Conservation (phyloP, 208 protist genomes). For the Trypanosoma platydactyli region DNA sequence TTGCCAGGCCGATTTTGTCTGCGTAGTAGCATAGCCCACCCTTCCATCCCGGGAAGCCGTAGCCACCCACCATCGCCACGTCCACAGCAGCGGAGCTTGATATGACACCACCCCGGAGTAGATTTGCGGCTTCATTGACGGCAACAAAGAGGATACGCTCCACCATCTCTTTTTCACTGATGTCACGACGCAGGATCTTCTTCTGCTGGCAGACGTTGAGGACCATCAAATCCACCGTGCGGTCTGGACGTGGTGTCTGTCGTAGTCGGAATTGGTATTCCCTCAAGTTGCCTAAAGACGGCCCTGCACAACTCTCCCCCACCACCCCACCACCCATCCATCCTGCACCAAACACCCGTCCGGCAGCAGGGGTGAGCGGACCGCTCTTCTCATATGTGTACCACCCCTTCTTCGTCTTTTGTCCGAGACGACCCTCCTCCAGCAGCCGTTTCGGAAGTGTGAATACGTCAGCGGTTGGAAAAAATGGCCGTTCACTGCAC, state of each 20-base stretch:
- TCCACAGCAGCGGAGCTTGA: constrained; percentile 78
- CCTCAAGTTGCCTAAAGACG: constrained; percentile 2
- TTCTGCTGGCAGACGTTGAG: constrained; percentile 53
- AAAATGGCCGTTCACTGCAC: background rate
- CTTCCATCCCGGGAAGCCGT: constrained; percentile 81
- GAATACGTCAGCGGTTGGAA: constrained; percentile 47
- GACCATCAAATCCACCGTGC: constrained; percentile 52
- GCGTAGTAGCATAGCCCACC: constrained; percentile 83
- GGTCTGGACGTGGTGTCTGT: constrained; percentile 41
- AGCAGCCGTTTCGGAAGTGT: constrained; percentile 51
- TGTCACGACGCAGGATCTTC: constrained; percentile 55
- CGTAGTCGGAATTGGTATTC: constrained; percentile 7
- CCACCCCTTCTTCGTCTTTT: constrained; percentile 77
- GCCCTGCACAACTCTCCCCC: background rate
- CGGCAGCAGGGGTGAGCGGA: background rate
- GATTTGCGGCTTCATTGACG: constrained; percentile 89
- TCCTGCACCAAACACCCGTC: background rate
- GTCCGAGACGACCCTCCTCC: constrained; percentile 51
- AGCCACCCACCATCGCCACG: constrained; percentile 77
- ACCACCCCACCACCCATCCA: constrained; percentile 1
- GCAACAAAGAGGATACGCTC: constrained; percentile 85
- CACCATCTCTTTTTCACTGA: constrained; percentile 81
- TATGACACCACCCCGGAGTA: constrained; percentile 79
- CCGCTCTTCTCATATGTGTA: constrained; percentile 53
- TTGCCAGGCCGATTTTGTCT: constrained; percentile 55